Evolutionary conservation across 2,329 filamentous ascomycete species (phyloP).

Genomic region (Sphaceloma murrayae): DNA sequence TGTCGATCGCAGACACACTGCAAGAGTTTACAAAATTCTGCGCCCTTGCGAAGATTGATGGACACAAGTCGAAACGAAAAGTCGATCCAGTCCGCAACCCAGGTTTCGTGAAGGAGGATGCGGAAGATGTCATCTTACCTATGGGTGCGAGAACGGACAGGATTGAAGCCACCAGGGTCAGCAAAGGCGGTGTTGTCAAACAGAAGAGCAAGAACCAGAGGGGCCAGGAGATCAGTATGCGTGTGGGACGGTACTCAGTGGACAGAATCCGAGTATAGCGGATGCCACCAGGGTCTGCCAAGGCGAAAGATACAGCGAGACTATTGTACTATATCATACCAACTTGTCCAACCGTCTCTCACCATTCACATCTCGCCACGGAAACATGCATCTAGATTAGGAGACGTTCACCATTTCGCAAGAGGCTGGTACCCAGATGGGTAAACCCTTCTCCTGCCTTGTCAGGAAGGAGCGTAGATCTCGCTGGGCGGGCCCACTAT

Average conservation of each 20-base stretch:
- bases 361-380: background rate
- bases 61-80: slow-evolving; percentile 26
- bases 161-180: slow-evolving; percentile 41
- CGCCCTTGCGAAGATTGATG: slow-evolving; percentile 43
- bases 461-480: slow-evolving; percentile 13
- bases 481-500: slow-evolving; percentile 6
- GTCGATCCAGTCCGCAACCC: slow-evolving; percentile 31
- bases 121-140: slow-evolving; percentile 48
- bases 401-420: background rate
- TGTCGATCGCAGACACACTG: slow-evolving; percentile 54
- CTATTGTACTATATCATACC: background rate
- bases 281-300: background rate
- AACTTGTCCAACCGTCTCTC: background rate
- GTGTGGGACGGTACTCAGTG: slow-evolving; percentile 71
- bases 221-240: slow-evolving; percentile 67
- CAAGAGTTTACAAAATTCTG: slow-evolving; percentile 43
- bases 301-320: background rate
- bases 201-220: slow-evolving; percentile 62
- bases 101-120: slow-evolving; percentile 40
- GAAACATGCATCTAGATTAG: slow-evolving; percentile 1
- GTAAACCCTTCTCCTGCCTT: slow-evolving; percentile 7
- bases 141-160: slow-evolving; percentile 46
- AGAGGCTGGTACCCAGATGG: background rate
- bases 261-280: slow-evolving; percentile 51
- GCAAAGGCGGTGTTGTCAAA: slow-evolving; percentile 60